Percentiles rank a stretch among this genome's conserved stretches.
Conservation (phyloP, 805 yeast genomes). For the Saitoella complicata region DNA sequence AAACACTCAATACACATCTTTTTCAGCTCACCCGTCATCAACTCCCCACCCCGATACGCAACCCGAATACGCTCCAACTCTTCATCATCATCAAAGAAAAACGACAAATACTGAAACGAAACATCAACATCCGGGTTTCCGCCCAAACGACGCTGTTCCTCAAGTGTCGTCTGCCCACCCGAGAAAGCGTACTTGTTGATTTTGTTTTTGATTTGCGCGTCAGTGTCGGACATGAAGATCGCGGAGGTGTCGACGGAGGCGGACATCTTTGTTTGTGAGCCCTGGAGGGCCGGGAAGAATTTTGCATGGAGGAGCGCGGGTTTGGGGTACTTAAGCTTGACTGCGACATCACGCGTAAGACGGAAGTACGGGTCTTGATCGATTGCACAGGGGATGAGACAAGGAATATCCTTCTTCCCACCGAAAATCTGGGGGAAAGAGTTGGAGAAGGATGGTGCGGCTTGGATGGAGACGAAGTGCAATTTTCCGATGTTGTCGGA, state of each 20-base stretch:
- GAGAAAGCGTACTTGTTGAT: constrained; percentile 92
- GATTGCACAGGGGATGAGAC: constrained; percentile 96
- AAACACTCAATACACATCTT: constrained; percentile 65
- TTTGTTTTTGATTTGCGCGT: constrained; percentile 82
- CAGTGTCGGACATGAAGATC: constrained; percentile 87
- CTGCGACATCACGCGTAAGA: constrained; percentile 94
- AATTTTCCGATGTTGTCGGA: constrained; percentile 86
- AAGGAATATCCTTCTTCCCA: constrained; percentile 75
- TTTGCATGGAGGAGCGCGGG: constrained; percentile 87
- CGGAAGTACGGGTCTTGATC: constrained; percentile 96
- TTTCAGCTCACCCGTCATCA: constrained; percentile 88
- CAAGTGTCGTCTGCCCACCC: constrained; percentile 77
- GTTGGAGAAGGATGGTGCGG: constrained; percentile 88
- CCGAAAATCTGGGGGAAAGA: constrained; percentile 90
- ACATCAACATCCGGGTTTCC: constrained; percentile 95
- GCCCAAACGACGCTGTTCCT: constrained; percentile 79
- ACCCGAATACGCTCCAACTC: constrained; percentile 45
- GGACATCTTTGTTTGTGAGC: constrained; percentile 91
- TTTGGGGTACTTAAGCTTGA: constrained; percentile 73
- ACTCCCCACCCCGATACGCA: constrained; percentile 60
- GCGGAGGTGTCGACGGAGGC: constrained; percentile 85
- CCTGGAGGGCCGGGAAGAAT: constrained; percentile 87
- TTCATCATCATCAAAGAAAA: constrained; percentile 79
- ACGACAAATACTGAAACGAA: constrained; percentile 80
- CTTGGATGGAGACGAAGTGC: constrained; percentile 92